Base-by-base conservation (phyloP, 202 grass and related monocot genomes). In the Schoenoplectus triqueter region DNA sequence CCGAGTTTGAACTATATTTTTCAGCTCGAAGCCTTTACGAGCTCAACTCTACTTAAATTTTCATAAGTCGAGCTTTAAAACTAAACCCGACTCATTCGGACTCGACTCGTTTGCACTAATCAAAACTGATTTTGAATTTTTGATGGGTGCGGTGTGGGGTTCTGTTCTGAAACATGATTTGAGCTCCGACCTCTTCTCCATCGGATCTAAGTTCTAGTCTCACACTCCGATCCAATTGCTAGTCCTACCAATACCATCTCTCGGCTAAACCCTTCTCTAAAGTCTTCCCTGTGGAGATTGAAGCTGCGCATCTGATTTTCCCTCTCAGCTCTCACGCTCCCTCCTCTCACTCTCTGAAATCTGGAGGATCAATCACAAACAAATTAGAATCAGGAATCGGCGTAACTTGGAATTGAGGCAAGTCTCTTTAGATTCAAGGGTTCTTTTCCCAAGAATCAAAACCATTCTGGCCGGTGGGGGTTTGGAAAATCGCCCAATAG, bases 181-280 rank as follows among this genome's bases (percentile, higher is more conserved):
- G 6, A 10, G 6, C 18, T 66, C 64, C 64, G 64, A 66, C 64
- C 62, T 1, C 18, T 18, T 9, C 17, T 64, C 9, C 3, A 40
- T 66, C 21, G 64, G 66, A 41, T 69, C 66, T 69, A 15, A 69
- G 13, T 14, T 44, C 22, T 66, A 31, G 31, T 31, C 6, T 4
- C 39, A 69, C 10, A 42, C 31, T 44, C 39, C 52, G 9, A 55
- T 55, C 57, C 57, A 14, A 64, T 21, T 8, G 7, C 62, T 21
- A 22, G 1, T 22, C 62, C 18, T 2, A 52, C 7, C 7, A 0
- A 1, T 52, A 7, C 18, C 7, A 8, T 22, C 62, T 20, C 62
- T 64, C 22, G 22, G 65, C 65, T 67, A 67, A 67, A 67, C 65
- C 31, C 65, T 66, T 39, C 64, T 10, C 64, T 68, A 13, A 8